Conservation (phyloP, 192 early-diverging fungal genomes). For the Chytriomyces hyalinus region DNA sequence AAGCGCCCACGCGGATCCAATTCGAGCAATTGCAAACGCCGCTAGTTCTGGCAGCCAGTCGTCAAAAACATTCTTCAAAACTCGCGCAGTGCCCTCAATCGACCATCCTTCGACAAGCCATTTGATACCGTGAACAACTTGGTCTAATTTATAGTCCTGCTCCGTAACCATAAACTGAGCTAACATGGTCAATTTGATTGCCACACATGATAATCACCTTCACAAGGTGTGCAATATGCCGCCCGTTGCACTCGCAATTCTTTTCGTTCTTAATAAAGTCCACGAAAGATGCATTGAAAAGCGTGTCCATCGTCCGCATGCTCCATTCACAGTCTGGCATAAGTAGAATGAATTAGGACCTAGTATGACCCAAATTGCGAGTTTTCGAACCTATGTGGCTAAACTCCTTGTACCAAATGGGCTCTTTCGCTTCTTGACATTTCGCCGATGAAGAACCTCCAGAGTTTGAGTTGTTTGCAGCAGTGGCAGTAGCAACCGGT, state of each 20-base stretch:
- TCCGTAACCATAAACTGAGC: too few relatives aligned
- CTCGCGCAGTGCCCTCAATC: conserved; percentile 41
- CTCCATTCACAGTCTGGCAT: conserved; percentile 41
- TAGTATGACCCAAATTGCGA: too few relatives aligned
- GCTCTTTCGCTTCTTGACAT: not conserved
- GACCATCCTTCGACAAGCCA: conserved; percentile 52
- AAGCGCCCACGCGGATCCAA: conserved; percentile 31
- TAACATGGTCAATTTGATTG: too few relatives aligned
- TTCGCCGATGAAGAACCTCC: too few relatives aligned
- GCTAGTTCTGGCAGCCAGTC: conserved; percentile 55
- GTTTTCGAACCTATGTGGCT: not conserved
- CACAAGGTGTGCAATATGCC: conserved; percentile 39
- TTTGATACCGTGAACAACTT: conserved; percentile 43
- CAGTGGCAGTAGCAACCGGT: too few relatives aligned
- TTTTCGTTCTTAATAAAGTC: conserved; percentile 48
- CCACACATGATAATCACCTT: conserved; percentile 9
- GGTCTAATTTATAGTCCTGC: conserved; percentile 46
- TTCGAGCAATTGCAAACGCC: conserved; percentile 39
- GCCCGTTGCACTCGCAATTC: conserved; percentile 47
- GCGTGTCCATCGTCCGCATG: conserved; percentile 51
- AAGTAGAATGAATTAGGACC: not conserved
- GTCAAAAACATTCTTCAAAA: conserved; percentile 42
- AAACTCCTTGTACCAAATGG: not conserved
- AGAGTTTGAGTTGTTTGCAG: too few relatives aligned
- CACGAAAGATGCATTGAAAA: conserved; percentile 47